These are phyloP conservation scores for Medicago ruthenica DNA, from an alignment of 306 rosid species.

Conservation along the genomic window DNA sequence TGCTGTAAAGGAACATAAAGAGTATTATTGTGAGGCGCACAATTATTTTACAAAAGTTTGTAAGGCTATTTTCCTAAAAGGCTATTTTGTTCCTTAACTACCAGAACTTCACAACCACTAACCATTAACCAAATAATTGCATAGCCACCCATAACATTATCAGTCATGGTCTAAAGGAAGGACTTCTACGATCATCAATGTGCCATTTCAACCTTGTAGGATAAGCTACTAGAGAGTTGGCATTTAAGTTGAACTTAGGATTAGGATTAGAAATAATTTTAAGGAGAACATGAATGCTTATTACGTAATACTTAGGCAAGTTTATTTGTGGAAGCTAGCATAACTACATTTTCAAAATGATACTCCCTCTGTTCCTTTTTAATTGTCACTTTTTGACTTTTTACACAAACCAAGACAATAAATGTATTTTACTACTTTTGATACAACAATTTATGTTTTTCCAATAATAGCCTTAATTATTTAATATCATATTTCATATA, in stretches of 20 bases:
- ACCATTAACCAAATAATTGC: slow-evolving; percentile 5
- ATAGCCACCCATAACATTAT: no score
- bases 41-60: no score
- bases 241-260: background rate
- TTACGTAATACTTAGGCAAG: background rate
- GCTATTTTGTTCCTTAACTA: background rate
- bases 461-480: no score
- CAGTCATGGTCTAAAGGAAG: background rate
- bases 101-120: background rate
- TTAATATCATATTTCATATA: no score
- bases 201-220: background rate
- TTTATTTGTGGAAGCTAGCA: background rate
- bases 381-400: no score
- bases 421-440: no score
- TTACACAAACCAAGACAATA: no score
- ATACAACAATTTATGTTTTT: no score
- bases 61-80: background rate
- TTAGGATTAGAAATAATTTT: background rate
- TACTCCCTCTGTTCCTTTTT: no score
- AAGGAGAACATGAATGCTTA: background rate
- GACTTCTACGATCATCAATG: background rate
- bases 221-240: background rate
- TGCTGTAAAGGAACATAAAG: no score
- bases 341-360: background rate
- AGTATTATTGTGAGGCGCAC: no score